Base-by-base conservation (phyloP, 2,329 filamentous ascomycete genomes). In the Claviceps arundinis region DNA sequence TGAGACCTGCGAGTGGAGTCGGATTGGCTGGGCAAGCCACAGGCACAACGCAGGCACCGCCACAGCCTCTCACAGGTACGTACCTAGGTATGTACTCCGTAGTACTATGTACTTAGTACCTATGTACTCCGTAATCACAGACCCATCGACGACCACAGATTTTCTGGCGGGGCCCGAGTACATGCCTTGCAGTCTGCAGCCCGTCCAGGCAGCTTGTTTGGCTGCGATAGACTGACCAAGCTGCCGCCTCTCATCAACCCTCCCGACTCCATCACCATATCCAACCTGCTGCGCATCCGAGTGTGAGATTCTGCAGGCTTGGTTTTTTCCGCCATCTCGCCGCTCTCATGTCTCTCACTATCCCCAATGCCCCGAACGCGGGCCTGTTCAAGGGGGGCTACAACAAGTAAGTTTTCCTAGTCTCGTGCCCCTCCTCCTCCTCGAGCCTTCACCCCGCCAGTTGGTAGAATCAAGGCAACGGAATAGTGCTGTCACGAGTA, bases 381-480 rank as follows among this genome's bases (percentile, higher is more conserved):
- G 86, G 87, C 69, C 81, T 97, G 42, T 97, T 98, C 80, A 97
- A 97, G 77, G 78, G 84, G 63, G 91, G 91, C 64, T 98, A 98
- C 74, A 90, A 90, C 71, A 95, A 87, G 90, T 96, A 80, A 67
- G 80, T 72, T 60, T 61, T 51, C 59, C 55, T 56, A 54, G 56
- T 53, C 51, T 52, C 52, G 52, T 57, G 19, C 56, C 50, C 22
- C 30, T 42, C 55, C 55, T 42, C 55, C 55, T 51, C 51, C 47
- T 45, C 22, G 30, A 19, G 40, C 40, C 34, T 51, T 50, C 19
- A 37, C 22, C 50, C 41, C 22, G 38, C 8, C 46, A 11, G 30
- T 34, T 34, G 30, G 30, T 34, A 11, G 9, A 34, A 34, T 34
- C 9, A 34, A 4, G 30, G 30, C 30, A 34, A 34, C 30, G 30